phyloP scores from a whole-genome alignment of 345 rosid species.

The Durio zibethinus region DNA sequence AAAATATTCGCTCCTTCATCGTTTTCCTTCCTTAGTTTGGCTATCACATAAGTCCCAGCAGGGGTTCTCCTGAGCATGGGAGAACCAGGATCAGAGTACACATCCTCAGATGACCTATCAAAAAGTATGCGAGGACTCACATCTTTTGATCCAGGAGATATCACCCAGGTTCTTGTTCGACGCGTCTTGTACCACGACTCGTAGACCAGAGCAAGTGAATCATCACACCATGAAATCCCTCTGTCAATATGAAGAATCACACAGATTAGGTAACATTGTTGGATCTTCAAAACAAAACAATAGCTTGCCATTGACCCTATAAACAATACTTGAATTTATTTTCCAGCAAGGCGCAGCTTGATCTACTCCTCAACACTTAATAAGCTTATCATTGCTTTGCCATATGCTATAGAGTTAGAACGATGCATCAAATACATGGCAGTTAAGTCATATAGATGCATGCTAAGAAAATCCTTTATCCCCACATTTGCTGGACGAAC shows the following conservation, averaged over 20 bases:
- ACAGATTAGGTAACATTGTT: background rate
- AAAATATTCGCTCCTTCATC: conserved; percentile 62
- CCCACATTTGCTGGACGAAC: background rate
- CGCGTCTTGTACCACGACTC: conserved; percentile 99
- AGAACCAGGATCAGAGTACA: conserved; percentile 98
- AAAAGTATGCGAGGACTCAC: conserved; percentile 71
- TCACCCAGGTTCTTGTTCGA: conserved; percentile 82
- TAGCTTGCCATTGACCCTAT: background rate
- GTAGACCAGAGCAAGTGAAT: conserved; percentile 80
- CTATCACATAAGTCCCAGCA: conserved; percentile 78
- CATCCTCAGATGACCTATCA: conserved; percentile 98
- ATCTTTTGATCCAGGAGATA: conserved; percentile 72
- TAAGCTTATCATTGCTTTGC: background rate
- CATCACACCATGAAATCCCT: conserved; percentile 95
- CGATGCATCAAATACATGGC: background rate
- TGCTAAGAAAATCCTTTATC: background rate
- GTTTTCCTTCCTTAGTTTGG: conserved; percentile 71
- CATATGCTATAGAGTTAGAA: background rate
- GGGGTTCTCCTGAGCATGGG: conserved; percentile 87
- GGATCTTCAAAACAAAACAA: conserved; percentile 11
- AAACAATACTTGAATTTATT: background rate
- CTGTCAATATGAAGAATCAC: conserved; percentile 38
- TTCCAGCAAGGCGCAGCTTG: background rate
- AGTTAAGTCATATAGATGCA: background rate
- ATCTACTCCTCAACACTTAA: conserved; percentile 1